phyloP scores from a whole-genome alignment of 495 filamentous ascomycete species.

The Annulohypoxylon stygium region DNA sequence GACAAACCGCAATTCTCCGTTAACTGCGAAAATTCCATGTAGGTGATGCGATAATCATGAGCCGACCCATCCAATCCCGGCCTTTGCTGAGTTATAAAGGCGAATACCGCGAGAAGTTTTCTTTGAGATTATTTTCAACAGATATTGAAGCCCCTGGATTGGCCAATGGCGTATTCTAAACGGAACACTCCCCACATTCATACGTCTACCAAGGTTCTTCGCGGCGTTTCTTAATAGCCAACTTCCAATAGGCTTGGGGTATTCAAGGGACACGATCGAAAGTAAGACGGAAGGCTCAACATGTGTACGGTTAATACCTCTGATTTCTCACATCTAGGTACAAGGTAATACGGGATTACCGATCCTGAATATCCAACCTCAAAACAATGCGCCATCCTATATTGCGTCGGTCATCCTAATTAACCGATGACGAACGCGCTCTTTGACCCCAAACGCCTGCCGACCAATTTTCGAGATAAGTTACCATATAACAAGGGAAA shows the following conservation, averaged over 20 bases:
- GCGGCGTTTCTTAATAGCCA: not conserved
- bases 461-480: constrained; percentile 15
- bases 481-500: constrained; percentile 18
- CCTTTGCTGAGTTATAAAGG: constrained; percentile 14
- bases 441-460: constrained; percentile 36
- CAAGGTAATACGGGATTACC: constrained; percentile 19
- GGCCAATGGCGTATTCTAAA: constrained; percentile 20
- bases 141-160: not conserved
- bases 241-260: not conserved
- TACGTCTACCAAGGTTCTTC: not conserved
- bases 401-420: constrained; percentile 6
- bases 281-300: not conserved
- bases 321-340: constrained; percentile 36
- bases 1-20: constrained; percentile 28
- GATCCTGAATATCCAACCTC: constrained; percentile 14
- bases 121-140: not conserved
- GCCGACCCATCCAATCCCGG: constrained; percentile 22
- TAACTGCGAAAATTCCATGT: constrained; percentile 9
- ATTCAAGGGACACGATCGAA: not conserved
- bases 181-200: not conserved
- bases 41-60: constrained; percentile 36
- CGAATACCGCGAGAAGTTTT: constrained; percentile 1
- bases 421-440: constrained; percentile 15
- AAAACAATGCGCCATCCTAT: constrained; percentile 28
- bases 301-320: constrained; percentile 2